A percentile compares a stretch with the other conserved stretches of the same genome.
These are phyloP conservation scores for Phytophthora sansomeana DNA, from an alignment of 352 stramenopile species.

Conservation along the genomic window DNA sequence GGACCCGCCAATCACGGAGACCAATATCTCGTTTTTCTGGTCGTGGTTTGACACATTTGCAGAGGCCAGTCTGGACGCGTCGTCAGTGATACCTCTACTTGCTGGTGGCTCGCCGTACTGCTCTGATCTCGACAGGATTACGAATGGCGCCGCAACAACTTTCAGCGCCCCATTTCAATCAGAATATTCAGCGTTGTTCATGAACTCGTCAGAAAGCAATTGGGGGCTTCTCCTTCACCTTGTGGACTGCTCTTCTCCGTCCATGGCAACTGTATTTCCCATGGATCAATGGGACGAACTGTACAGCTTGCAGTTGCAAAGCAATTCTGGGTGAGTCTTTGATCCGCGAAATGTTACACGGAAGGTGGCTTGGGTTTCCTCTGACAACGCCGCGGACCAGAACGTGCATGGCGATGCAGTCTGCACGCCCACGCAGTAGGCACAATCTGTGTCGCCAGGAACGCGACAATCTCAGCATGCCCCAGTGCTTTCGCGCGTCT, in stretches of 20 bases:
- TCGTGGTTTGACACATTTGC: constrained; percentile 31
- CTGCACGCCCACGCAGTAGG: constrained; percentile 34
- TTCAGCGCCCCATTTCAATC: constrained; percentile 15
- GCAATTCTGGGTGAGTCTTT: too few relatives aligned
- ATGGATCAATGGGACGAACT: constrained; percentile 13
- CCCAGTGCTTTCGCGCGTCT: constrained; percentile 32
- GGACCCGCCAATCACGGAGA: constrained; percentile 9
- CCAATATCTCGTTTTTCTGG: constrained; percentile 21
- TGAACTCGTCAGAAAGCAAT: constrained; percentile 27
- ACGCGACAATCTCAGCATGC: constrained; percentile 27
- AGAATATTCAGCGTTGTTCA: constrained; percentile 10
- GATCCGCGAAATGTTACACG: neutral
- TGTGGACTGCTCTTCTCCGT: constrained; percentile 17
- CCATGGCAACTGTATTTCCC: neutral
- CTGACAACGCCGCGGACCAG: constrained; percentile 36
- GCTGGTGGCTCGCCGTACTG: constrained; percentile 25
- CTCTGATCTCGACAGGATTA: constrained; percentile 19
- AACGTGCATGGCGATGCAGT: constrained; percentile 29
- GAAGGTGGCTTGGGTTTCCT: constrained; percentile 15
- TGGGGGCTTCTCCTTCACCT: constrained; percentile 9
- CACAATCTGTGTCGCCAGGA: constrained; percentile 33
- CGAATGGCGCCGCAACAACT: neutral
- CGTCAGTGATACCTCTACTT: constrained; percentile 9
- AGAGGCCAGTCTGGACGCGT: constrained; percentile 7
- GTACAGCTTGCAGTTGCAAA: neutral